Conservation (phyloP, 164 flowering plant species). For the Brasenia schreberi region DNA sequence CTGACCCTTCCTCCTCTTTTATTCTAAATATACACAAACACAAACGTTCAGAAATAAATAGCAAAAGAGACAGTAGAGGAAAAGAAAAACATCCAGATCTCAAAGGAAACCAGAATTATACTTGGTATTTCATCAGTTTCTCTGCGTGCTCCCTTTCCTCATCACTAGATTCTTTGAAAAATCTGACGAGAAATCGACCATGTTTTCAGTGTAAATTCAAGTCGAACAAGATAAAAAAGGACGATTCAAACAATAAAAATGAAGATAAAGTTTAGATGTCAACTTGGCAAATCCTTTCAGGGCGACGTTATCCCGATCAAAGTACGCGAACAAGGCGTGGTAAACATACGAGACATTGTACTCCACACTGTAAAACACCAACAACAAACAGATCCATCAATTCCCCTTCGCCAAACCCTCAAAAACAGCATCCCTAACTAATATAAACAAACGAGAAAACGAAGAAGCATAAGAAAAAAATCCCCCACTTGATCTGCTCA, state of each 20-base stretch:
- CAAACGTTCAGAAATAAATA: neutral
- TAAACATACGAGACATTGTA: slow-evolving; percentile 88
- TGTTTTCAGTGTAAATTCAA: no score
- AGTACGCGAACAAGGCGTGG: slow-evolving; percentile 89
- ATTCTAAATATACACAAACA: slow-evolving; percentile 32
- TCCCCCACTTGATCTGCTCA: slow-evolving; percentile 74
- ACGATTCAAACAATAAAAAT: no score
- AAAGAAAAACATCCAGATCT: neutral
- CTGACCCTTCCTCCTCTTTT: slow-evolving; percentile 81
- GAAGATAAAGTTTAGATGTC: neutral
- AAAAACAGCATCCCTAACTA: no score
- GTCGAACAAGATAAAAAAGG: no score
- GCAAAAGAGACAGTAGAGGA: neutral
- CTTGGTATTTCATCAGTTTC: slow-evolving; percentile 94
- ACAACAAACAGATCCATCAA: no score
- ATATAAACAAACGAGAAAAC: neutral
- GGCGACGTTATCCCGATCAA: slow-evolving; percentile 91
- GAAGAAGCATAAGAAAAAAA: neutral
- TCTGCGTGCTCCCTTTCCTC: slow-evolving; percentile 94
- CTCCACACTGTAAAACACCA: slow-evolving; percentile 56
- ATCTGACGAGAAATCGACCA: slow-evolving; percentile 23
- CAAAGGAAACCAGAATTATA: slow-evolving; percentile 5
- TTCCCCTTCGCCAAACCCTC: no score
- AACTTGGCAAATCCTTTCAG: slow-evolving; percentile 88
- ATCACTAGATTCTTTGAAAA: slow-evolving; percentile 80